These are phyloP conservation scores for Firmiana major DNA, from an alignment of 345 rosid genomes.

Conservation along the genomic window DNA sequence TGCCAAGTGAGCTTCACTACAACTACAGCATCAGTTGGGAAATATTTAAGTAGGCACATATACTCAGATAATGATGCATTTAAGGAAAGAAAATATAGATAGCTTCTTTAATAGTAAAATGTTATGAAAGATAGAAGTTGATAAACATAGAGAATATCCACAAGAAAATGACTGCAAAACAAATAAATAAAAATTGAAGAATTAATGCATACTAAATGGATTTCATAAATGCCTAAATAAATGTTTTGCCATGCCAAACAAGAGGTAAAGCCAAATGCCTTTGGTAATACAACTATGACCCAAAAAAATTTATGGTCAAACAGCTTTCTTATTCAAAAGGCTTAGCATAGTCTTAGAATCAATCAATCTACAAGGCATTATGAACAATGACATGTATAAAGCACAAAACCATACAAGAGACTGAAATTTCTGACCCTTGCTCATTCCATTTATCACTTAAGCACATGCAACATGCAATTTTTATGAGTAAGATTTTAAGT, in stretches of 20 bases:
- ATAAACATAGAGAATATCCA: neutral
- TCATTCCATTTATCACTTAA: no score
- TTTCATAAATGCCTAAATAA: neutral
- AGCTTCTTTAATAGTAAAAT: neutral
- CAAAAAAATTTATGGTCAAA: neutral
- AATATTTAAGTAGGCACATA: neutral
- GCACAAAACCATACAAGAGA: neutral
- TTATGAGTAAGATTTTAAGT: neutral
- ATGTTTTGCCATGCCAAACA: neutral
- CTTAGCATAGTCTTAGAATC: neutral
- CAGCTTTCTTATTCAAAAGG: neutral
- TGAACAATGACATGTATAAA: neutral
- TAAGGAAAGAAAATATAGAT: neutral
- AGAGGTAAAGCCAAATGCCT: neutral
- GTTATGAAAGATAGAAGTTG: neutral
- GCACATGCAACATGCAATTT: neutral
- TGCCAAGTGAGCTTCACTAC: neutral
- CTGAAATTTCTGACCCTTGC: neutral
- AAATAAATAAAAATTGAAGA: neutral
- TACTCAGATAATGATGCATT: neutral
- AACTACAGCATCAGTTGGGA: neutral
- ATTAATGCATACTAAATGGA: neutral
- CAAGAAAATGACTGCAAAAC: neutral
- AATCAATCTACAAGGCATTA: neutral
- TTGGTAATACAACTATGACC: neutral